Conservation (phyloP, 306 rosid genomes). For the Prinsepia uniflora region DNA sequence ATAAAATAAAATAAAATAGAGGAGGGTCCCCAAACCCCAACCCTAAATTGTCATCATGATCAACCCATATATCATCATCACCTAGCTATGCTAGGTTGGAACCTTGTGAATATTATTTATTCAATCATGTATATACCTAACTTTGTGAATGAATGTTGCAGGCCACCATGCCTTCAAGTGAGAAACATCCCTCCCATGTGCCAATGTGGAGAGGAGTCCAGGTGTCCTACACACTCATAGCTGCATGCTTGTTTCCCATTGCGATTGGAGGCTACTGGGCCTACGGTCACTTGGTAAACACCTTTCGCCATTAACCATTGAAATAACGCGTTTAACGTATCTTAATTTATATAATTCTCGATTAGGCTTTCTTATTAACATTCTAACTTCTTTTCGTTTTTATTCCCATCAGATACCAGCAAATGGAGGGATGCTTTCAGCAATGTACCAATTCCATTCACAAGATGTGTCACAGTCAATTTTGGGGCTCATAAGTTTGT, state of each 20-base stretch:
- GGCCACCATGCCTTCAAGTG: conserved; percentile 63
- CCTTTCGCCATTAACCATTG: too few species aligned
- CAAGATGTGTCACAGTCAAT: conserved; percentile 31
- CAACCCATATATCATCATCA: too few species aligned
- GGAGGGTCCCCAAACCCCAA: neutral
- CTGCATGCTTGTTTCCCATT: conserved; percentile 43
- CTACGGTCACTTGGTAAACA: conserved; percentile 40
- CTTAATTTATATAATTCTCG: too few species aligned
- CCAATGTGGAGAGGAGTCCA: conserved; percentile 62
- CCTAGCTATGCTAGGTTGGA: neutral
- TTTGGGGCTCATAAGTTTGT: conserved; percentile 36
- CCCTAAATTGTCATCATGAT: conserved; percentile 3
- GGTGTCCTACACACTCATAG: conserved; percentile 38
- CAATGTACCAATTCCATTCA: conserved; percentile 31
- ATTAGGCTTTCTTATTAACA: too few species aligned
- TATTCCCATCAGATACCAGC: conserved; percentile 35
- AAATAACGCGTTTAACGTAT: too few species aligned
- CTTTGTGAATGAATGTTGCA: conserved; percentile 10
- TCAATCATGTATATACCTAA: neutral
- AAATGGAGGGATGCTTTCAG: conserved; percentile 45
- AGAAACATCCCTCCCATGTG: conserved; percentile 51
- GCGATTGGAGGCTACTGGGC: conserved; percentile 61
- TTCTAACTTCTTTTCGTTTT: neutral
- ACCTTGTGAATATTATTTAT: conserved; percentile 2
- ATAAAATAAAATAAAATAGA: too few species aligned